phyloP scores from a whole-genome alignment of 2,329 filamentous ascomycete genomes.

The Penicillium sclerotiorum region DNA sequence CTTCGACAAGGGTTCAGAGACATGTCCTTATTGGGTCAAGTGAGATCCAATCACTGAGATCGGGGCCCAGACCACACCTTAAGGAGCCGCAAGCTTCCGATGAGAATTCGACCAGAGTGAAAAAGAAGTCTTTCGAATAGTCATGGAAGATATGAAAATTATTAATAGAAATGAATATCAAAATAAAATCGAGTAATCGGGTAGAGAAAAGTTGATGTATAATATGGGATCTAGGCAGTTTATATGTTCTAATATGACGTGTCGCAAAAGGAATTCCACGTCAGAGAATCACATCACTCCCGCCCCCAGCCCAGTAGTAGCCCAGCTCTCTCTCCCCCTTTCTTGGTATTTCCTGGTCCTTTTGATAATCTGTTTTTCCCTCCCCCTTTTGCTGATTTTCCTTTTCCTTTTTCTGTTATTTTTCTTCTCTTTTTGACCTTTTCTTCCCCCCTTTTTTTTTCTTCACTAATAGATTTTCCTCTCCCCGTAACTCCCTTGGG shows the following conservation, averaged over 20 bases:
- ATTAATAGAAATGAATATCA: neutral
- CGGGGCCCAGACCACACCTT: slow-evolving; percentile 23
- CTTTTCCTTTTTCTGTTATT: slow-evolving; percentile 7
- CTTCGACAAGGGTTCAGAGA: too few species aligned
- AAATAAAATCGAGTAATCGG: neutral
- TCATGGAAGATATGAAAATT: neutral
- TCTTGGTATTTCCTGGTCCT: neutral
- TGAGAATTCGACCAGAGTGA: neutral
- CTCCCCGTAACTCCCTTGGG: slow-evolving; percentile 18
- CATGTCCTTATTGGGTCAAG: neutral
- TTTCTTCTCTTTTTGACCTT: slow-evolving; percentile 7
- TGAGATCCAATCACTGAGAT: neutral
- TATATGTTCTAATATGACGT: slow-evolving; percentile 9
- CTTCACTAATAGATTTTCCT: slow-evolving; percentile 26
- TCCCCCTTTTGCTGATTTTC: slow-evolving; percentile 13
- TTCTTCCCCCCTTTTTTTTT: slow-evolving; percentile 2
- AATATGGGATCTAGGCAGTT: neutral
- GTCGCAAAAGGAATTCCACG: slow-evolving; percentile 10
- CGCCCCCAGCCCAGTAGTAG: slow-evolving; percentile 1
- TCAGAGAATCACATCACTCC: slow-evolving; percentile 4
- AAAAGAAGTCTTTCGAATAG: neutral
- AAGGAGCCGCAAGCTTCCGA: slow-evolving; percentile 14
- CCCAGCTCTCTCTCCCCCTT: slow-evolving; percentile 6
- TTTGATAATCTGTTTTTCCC: slow-evolving; percentile 6
- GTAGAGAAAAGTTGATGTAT: neutral